Conservation (phyloP, 345 rosid genomes). For the Moricandia moricandioides region DNA sequence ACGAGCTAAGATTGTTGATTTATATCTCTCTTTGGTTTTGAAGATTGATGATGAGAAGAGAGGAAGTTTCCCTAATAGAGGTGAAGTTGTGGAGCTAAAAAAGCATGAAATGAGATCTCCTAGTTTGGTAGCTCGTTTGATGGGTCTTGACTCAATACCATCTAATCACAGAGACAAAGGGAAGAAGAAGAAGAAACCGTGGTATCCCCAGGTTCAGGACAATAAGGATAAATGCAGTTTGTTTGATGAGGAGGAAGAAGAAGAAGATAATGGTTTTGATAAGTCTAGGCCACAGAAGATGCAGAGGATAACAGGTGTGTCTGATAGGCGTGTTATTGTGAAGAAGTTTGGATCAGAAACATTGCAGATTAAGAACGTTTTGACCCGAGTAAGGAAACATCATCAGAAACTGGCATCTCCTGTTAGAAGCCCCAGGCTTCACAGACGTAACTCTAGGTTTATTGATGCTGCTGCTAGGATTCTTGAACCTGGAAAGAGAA, state of each 20-base stretch:
- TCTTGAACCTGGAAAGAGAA: constrained; percentile 78
- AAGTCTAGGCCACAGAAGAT: constrained; percentile 82
- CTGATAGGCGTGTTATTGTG: constrained; percentile 52
- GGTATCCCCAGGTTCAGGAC: constrained; percentile 26
- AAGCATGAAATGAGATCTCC: constrained; percentile 74
- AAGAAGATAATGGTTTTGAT: constrained; percentile 9
- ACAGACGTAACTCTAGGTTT: constrained; percentile 58
- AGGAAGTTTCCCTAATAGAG: constrained; percentile 61
- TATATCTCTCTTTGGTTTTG: too few relatives aligned
- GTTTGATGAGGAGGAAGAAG: constrained; percentile 17
- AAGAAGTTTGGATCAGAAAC: constrained; percentile 84
- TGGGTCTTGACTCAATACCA: constrained; percentile 95
- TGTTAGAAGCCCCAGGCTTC: constrained; percentile 59
- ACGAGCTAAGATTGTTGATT: background rate
- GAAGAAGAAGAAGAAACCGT: constrained; percentile 45
- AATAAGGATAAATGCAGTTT: constrained; percentile 13
- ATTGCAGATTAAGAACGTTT: constrained; percentile 69
- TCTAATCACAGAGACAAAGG: constrained; percentile 53
- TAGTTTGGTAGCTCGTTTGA: constrained; percentile 84
- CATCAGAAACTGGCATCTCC: constrained; percentile 61
- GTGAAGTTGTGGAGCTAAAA: constrained; percentile 32
- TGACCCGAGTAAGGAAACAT: constrained; percentile 62
- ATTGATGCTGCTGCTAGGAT: constrained; percentile 83
- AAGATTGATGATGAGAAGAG: constrained; percentile 85
- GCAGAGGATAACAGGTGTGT: constrained; percentile 58